phyloP scores from a whole-genome alignment of 176 grass and related monocot species.

The Eremochloa ophiuroides region DNA sequence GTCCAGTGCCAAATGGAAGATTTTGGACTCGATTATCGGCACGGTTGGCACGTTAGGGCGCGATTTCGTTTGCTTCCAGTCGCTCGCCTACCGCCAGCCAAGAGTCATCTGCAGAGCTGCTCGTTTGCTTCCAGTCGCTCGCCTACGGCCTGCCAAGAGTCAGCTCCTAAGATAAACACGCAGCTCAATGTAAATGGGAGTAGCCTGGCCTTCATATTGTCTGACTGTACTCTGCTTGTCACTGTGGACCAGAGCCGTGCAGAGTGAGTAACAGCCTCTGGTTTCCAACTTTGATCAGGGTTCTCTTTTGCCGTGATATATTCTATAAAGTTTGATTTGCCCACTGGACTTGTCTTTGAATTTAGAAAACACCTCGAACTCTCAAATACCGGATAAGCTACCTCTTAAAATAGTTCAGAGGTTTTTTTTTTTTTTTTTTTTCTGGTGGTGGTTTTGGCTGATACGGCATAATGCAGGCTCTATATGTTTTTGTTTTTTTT shows the following conservation, averaged over 20 bases:
- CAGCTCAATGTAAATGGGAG: not conserved
- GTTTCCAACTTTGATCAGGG: not conserved
- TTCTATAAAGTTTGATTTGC: too few species aligned
- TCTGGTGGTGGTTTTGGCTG: not conserved
- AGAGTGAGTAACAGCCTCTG: not conserved
- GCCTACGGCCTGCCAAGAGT: not conserved
- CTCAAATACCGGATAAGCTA: too few species aligned
- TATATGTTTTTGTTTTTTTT: not conserved
- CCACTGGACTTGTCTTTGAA: too few species aligned
- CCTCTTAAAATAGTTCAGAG: not conserved
- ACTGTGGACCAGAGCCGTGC: not conserved
- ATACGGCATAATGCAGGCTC: not conserved
- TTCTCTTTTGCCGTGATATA: not conserved
- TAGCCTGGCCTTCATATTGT: not conserved
- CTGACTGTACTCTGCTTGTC: not conserved
- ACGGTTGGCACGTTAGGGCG: not conserved
- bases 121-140: not conserved
- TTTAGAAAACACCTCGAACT: too few species aligned
- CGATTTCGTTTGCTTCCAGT: not conserved
- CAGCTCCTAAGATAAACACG: not conserved
- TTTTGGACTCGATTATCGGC: not conserved
- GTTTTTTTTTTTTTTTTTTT: too few species aligned
- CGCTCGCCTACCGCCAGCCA: not conserved
- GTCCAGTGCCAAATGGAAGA: not conserved
- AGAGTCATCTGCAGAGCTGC: too few species aligned